Conservation (phyloP, 1,284 basidiomycete species). For the Ustilago shanxiensis region DNA sequence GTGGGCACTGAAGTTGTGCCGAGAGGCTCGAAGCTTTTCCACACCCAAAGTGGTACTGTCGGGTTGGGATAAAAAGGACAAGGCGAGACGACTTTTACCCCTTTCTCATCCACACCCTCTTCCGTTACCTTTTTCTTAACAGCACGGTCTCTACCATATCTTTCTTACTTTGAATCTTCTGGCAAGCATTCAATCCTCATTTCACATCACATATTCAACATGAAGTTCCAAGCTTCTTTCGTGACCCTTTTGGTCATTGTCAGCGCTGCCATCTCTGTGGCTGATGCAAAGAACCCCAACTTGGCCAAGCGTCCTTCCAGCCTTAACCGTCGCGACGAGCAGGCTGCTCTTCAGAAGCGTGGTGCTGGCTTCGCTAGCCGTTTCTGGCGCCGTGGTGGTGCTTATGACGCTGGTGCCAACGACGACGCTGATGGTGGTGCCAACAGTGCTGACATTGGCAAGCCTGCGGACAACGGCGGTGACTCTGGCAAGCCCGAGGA, state of each 20-base stretch:
- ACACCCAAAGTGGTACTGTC: not conserved
- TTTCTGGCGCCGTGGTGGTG: slow-evolving; percentile 32
- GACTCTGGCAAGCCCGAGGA: slow-evolving; percentile 10
- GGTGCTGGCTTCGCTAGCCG: slow-evolving; percentile 29
- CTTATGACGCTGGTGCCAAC: slow-evolving; percentile 12
- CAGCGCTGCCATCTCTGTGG: slow-evolving; percentile 50
- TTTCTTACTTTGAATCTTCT: slow-evolving; percentile 27
- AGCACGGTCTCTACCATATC: slow-evolving; percentile 1
- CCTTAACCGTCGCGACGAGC: slow-evolving; percentile 36
- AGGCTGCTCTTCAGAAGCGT: slow-evolving; percentile 32
- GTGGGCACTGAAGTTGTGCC: slow-evolving; percentile 20
- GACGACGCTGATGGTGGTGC: slow-evolving; percentile 8
- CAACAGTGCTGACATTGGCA: slow-evolving; percentile 4
- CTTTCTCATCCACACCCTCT: slow-evolving; percentile 4
- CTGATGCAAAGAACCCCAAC: slow-evolving; percentile 31
- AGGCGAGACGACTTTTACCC: not conserved
- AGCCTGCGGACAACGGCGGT: not conserved
- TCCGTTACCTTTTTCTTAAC: slow-evolving; percentile 2
- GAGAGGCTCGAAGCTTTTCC: not conserved
- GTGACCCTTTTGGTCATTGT: slow-evolving; percentile 44
- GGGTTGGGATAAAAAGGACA: slow-evolving; percentile 16
- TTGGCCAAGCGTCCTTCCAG: slow-evolving; percentile 42
- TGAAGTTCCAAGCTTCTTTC: slow-evolving; percentile 51
- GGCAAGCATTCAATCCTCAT: slow-evolving; percentile 31
- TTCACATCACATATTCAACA: slow-evolving; percentile 15